A percentile compares a stretch with the other conserved stretches of the same genome.
phyloP scores from a whole-genome alignment of 2,329 filamentous ascomycete genomes.

The Talaromyces islandicus region DNA sequence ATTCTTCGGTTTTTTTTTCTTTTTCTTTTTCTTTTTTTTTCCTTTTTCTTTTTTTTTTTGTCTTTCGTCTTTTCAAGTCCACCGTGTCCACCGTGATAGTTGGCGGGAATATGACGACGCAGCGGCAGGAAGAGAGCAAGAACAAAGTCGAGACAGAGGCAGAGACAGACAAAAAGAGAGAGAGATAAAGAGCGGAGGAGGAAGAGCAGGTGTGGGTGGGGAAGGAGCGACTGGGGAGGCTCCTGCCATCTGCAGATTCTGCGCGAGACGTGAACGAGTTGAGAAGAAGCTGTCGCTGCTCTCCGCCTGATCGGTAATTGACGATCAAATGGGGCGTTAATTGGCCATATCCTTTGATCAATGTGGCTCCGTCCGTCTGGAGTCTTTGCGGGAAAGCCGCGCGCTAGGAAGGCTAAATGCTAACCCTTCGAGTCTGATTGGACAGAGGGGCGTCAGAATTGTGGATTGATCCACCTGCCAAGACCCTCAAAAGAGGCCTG shows the following conservation, averaged over 20 bases:
- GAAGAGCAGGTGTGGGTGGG: not conserved
- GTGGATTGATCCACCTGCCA: not conserved
- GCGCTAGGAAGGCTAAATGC: slow-evolving; percentile 3
- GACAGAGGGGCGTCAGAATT: not conserved
- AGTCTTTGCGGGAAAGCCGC: slow-evolving; percentile 9
- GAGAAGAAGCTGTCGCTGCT: not conserved
- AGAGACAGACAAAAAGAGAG: not conserved
- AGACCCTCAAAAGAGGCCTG: not conserved
- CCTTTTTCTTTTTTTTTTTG: not conserved
- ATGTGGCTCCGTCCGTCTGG: slow-evolving; percentile 1
- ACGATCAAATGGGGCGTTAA: not conserved
- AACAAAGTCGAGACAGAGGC: too few relatives aligned
- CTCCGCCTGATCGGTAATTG: not conserved
- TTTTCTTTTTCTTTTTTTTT: not conserved
- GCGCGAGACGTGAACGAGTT: too few relatives aligned
- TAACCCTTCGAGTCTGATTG: not conserved
- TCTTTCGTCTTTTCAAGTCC: too few relatives aligned
- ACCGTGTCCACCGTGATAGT: not conserved
- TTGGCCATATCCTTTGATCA: not conserved
- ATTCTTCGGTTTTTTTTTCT: not conserved
- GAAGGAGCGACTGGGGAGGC: not conserved
- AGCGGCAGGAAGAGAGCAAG: too few relatives aligned
- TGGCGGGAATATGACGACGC: not conserved
- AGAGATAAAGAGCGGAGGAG: not conserved
- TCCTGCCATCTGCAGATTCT: not conserved